Evolutionary conservation across 1,284 basidiomycete species (phyloP).

Genomic region (Austroboletus niveus): DNA sequence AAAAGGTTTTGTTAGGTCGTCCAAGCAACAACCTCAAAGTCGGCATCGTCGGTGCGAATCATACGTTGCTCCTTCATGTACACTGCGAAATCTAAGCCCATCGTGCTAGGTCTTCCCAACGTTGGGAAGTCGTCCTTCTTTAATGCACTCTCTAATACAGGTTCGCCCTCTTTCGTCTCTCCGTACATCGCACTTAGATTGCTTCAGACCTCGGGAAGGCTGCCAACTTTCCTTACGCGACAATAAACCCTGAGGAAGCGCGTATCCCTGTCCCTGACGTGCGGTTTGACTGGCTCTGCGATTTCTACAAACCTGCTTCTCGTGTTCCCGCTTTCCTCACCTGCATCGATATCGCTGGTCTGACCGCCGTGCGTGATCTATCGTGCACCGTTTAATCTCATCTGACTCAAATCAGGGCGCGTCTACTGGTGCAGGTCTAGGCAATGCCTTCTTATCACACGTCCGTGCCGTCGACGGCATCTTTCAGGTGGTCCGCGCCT

Average conservation of each 20-base stretch:
- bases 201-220: constrained; percentile 88
- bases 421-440: constrained; percentile 96
- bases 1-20: constrained; percentile 83
- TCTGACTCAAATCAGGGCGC: constrained; percentile 64
- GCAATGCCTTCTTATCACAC: constrained; percentile 97
- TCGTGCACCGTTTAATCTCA: constrained; percentile 1
- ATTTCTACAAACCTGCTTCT: constrained; percentile 87
- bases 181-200: constrained; percentile 4
- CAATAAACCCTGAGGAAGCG: constrained; percentile 91
- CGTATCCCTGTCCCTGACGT: constrained; percentile 96
- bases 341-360: constrained; percentile 98
- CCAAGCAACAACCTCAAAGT: constrained; percentile 94
- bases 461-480: constrained; percentile 99
- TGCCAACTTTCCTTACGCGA: constrained; percentile 98
- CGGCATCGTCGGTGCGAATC: constrained; percentile 87
- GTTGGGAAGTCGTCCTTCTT: constrained; percentile 95
- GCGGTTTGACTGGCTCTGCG: constrained; percentile 93
- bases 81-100: constrained; percentile 12
- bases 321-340: constrained; percentile 95
- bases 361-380: constrained; percentile 73
- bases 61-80: constrained; percentile 7
- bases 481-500: constrained; percentile 97
- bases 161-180: constrained; percentile 35
- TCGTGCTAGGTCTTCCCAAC: constrained; percentile 75
- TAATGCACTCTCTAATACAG: constrained; percentile 93